A percentile compares a stretch with the other conserved stretches of the same genome.
These are phyloP conservation scores for Urochloa ruziziensis DNA, from an alignment of 176 grass and related monocot species.

Conservation along the genomic window DNA sequence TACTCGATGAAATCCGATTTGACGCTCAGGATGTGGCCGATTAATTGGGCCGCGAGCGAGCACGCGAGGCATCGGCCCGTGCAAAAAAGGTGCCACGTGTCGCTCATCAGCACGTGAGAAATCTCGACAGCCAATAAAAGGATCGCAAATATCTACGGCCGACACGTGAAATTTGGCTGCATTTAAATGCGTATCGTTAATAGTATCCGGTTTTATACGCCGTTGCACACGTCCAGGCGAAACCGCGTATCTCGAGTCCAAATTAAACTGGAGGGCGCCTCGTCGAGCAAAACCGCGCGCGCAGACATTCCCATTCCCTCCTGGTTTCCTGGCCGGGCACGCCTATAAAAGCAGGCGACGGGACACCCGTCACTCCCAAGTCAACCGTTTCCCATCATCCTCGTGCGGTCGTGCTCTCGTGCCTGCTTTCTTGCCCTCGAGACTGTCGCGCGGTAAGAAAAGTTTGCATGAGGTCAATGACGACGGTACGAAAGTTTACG, in stretches of 20 bases:
- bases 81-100: too few relatives aligned
- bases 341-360: not conserved
- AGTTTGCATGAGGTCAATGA: not conserved
- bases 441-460: not conserved
- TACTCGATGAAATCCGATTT: too few relatives aligned
- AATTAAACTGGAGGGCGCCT: not conserved
- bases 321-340: not conserved
- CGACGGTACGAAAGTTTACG: not conserved
- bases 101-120: too few relatives aligned
- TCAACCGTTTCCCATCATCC: not conserved
- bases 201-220: too few relatives aligned
- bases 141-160: too few relatives aligned
- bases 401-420: too few relatives aligned
- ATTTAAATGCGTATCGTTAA: too few relatives aligned
- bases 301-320: not conserved
- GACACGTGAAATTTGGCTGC: too few relatives aligned
- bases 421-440: not conserved
- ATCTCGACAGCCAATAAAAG: too few relatives aligned
- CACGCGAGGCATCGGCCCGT: too few relatives aligned
- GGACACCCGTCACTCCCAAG: not conserved
- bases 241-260: not conserved
- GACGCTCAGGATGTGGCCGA: too few relatives aligned
- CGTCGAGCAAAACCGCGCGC: not conserved
- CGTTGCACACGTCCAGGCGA: not conserved
- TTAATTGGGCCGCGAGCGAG: too few relatives aligned